Percentiles rank a stretch among this genome's conserved stretches.
Evolutionary conservation across 768 basidiomycete species (phyloP).

Genomic region (Tricholoma terreum): DNA sequence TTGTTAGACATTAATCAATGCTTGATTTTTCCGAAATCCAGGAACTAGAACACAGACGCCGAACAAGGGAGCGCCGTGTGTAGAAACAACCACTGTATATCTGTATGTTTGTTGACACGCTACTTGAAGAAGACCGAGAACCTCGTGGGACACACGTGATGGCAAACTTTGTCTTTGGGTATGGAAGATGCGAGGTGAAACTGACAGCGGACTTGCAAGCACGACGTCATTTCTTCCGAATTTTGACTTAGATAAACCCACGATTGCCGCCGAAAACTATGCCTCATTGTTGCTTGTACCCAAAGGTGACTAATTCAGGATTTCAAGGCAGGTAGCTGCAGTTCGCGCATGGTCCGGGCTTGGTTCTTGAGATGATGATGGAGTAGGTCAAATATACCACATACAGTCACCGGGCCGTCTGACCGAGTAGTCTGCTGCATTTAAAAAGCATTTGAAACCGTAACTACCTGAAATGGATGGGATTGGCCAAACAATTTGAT

Average conservation of each 20-base stretch:
- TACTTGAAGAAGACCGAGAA: neutral
- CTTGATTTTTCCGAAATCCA: neutral
- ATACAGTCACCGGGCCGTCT: neutral
- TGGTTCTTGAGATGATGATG: neutral
- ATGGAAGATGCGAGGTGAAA: neutral
- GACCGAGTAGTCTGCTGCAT: neutral
- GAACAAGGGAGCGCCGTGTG: neutral
- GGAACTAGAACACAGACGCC: neutral
- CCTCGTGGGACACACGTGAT: neutral
- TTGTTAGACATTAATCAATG: neutral
- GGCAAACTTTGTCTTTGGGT: conserved; percentile 2
- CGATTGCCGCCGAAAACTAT: neutral
- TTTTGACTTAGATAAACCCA: neutral
- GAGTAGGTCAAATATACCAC: neutral
- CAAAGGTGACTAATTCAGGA: neutral
- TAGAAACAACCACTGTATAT: neutral
- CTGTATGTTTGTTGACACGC: neutral
- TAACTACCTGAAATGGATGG: neutral
- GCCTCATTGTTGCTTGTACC: neutral
- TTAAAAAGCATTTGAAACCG: too few relatives aligned
- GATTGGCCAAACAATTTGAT: neutral
- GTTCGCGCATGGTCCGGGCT: neutral
- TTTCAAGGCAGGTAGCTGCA: neutral
- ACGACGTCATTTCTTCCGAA: neutral
- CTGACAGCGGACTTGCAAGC: neutral